Conservation (phyloP, 2,329 filamentous ascomycete species). For the Xylariaceae sp. region DNA sequence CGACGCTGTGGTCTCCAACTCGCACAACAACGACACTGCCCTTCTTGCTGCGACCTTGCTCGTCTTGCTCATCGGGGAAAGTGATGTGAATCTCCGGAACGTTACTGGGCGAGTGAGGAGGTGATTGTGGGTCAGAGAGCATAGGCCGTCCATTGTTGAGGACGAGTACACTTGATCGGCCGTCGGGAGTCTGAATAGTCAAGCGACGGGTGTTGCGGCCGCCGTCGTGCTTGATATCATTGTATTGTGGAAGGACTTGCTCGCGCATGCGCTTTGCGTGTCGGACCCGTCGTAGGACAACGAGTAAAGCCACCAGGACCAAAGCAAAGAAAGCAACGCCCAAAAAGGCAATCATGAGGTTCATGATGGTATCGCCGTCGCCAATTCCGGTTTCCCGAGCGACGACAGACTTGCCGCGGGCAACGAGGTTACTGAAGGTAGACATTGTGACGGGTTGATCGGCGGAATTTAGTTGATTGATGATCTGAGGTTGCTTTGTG, state of each 20-base stretch:
- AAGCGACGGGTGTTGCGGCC: slow-evolving; percentile 50
- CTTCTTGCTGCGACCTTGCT: slow-evolving; percentile 72
- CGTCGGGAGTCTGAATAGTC: slow-evolving; percentile 54
- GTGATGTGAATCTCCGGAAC: slow-evolving; percentile 97
- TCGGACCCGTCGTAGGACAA: slow-evolving; percentile 66
- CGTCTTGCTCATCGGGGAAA: slow-evolving; percentile 93
- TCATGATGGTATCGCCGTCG: slow-evolving; percentile 59
- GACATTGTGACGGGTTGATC: slow-evolving; percentile 21
- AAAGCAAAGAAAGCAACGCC: slow-evolving; percentile 72
- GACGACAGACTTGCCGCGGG: slow-evolving; percentile 37
- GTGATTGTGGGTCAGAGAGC: slow-evolving; percentile 69
- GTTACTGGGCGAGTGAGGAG: slow-evolving; percentile 74
- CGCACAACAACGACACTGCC: slow-evolving; percentile 88
- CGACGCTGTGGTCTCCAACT: slow-evolving; percentile 82
- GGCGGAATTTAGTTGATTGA: slow-evolving; percentile 11
- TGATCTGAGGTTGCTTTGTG: slow-evolving; percentile 14
- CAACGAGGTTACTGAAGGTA: slow-evolving; percentile 32
- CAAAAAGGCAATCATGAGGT: slow-evolving; percentile 75
- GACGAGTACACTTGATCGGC: slow-evolving; percentile 67
- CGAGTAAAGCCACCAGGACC: slow-evolving; percentile 61
- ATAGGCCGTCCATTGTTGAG: slow-evolving; percentile 71
- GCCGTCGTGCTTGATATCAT: slow-evolving; percentile 50
- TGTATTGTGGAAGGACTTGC: slow-evolving; percentile 65
- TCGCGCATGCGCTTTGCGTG: slow-evolving; percentile 42
- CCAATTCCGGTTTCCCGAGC: slow-evolving; percentile 31